Conservation (phyloP, 495 filamentous ascomycete genomes). For the Talaromyces adpressus region DNA sequence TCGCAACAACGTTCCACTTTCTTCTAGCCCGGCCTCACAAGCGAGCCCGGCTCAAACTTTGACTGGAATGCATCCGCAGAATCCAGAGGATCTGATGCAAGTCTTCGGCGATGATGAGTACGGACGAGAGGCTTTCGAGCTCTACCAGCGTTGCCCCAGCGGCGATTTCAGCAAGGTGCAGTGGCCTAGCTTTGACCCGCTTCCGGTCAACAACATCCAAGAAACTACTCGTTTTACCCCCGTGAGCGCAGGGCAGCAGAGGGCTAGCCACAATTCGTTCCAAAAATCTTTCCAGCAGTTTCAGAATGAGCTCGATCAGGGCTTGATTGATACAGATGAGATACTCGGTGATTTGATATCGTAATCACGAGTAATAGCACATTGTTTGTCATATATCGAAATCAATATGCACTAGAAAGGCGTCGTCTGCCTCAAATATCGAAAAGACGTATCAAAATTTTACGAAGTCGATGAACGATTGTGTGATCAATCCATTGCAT, state of each 20-base stretch:
- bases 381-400: not conserved
- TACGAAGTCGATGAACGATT: conserved; percentile 3
- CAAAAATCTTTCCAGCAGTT: not conserved
- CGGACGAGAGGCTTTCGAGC: conserved; percentile 20
- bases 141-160: conserved; percentile 15
- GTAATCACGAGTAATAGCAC: not conserved
- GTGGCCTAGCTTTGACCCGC: conserved; percentile 5
- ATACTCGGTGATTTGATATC: not conserved
- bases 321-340: conserved; percentile 2
- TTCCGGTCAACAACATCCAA: not conserved
- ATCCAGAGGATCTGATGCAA: conserved; percentile 5
- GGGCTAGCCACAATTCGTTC: not conserved
- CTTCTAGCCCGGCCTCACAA: conserved; percentile 20
- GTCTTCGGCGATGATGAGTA: conserved; percentile 22
- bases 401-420: not conserved
- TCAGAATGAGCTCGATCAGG: not conserved
- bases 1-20: conserved; percentile 29
- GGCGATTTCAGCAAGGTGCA: conserved; percentile 8
- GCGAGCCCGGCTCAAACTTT: not conserved
- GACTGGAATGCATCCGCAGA: not conserved
- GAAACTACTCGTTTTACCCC: not conserved
- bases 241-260: not conserved
- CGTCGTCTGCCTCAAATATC: not conserved
- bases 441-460: not conserved
- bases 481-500: not conserved